Evolutionary conservation across 1,284 basidiomycete species (phyloP), one percentile per base, ranked within the genome.

Genomic region (Thecaphora frezii): DNA sequence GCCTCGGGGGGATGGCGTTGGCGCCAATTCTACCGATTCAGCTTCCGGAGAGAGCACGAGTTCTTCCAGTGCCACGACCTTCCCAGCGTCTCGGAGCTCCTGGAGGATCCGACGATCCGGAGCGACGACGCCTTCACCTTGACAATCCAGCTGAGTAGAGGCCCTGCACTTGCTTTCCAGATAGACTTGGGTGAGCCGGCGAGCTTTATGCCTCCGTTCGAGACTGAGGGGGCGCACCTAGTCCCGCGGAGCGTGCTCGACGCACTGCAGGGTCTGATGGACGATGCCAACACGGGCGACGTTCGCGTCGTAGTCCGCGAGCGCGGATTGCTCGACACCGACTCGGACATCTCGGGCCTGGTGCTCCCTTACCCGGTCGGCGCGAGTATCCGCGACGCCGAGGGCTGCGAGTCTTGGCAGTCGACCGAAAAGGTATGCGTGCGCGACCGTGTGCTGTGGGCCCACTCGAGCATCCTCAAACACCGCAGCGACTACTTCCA

Each of bases 401-500:
- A 21, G 12, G 39, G 16, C 22, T 21, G 5, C 3, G 39, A 41
- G 10, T 16, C 9, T 10, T 41, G 39, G 39, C 39, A 41, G 19
- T 41, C 39, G 39, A 21, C 48, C 0, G 55, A 54, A 18, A 54
- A 54, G n/a, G 54, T 73, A 33, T 70, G 68, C 39, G 71, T 76
- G 2, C 66, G 76, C 19, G 74, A 77, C 37, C 71, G 76, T 16
- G 58, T 89, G 21, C 85, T 93, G 25, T 91, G 89, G 78, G 89
- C 89, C 0, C 90, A 92, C 78, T 86, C 87, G 2, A 59, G 69
- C 40, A 55, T 73, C 5, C 62, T 73, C 30, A 60, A 54, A 26
- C 62, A 50, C 23, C 58, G 89, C 22, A 88, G 88, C 22, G 89
- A 90, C 48, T 91, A 91, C 71, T 91, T 91, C 72, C 83, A 85